phyloP scores from a whole-genome alignment of 192 early-diverging fungal genomes.

The Coemansia sp. region DNA sequence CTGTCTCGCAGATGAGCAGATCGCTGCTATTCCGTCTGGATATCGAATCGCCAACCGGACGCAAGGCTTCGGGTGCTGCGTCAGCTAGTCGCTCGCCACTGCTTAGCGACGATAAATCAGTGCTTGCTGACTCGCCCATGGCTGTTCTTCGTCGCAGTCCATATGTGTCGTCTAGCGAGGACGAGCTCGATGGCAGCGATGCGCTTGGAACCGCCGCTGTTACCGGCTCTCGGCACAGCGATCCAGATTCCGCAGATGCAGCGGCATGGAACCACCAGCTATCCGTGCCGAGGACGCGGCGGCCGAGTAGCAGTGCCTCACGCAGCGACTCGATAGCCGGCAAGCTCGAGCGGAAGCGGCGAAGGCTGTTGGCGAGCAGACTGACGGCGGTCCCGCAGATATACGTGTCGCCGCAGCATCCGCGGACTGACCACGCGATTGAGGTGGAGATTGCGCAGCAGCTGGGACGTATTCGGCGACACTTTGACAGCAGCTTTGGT shows the following conservation, averaged over 20 bases:
- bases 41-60: constrained; percentile 44
- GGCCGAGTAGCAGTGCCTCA: constrained; percentile 11
- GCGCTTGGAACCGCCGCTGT: too few species aligned
- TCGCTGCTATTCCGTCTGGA: constrained; percentile 51
- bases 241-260: neutral
- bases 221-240: neutral
- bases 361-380: constrained; percentile 8
- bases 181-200: constrained; percentile 1
- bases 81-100: constrained; percentile 20
- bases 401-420: constrained; percentile 35
- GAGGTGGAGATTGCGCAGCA: constrained; percentile 26
- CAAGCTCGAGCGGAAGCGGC: constrained; percentile 24
- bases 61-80: neutral
- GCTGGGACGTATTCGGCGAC: constrained; percentile 31
- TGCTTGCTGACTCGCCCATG: neutral
- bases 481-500: constrained; percentile 53
- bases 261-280: neutral
- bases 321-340: constrained; percentile 5
- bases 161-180: constrained; percentile 8
- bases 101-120: constrained; percentile 10
- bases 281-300: constrained; percentile 3
- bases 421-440: constrained; percentile 25
- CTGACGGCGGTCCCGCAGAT: constrained; percentile 31
- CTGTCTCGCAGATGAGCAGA: constrained; percentile 50
- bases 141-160: constrained; percentile 14